Conservation (phyloP, 2,329 filamentous ascomycete genomes). For the Xylariaceae sp. region DNA sequence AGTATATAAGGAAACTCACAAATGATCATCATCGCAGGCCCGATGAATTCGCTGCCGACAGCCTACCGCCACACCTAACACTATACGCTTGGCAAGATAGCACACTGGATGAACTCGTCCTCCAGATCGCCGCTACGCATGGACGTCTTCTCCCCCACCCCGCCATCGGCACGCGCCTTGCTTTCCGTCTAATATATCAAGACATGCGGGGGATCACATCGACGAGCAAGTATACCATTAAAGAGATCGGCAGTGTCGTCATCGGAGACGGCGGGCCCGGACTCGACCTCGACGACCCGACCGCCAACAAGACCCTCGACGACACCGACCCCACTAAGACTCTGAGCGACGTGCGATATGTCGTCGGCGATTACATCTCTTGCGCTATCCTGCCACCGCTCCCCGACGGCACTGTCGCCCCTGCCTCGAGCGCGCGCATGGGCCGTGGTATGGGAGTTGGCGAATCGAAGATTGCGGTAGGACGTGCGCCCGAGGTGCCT, state of each 20-base stretch:
- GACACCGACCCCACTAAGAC: slow-evolving; percentile 60
- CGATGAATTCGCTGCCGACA: slow-evolving; percentile 60
- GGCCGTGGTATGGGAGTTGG: slow-evolving; percentile 38
- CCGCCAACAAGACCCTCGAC: slow-evolving; percentile 35
- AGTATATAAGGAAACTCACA: slow-evolving; percentile 11
- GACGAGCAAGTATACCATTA: slow-evolving; percentile 61
- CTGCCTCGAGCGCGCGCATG: slow-evolving; percentile 47
- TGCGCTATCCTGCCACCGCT: slow-evolving; percentile 75
- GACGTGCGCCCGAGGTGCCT: slow-evolving; percentile 19
- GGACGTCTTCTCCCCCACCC: slow-evolving; percentile 59
- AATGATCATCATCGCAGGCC: slow-evolving; percentile 41
- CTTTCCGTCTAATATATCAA: slow-evolving; percentile 79
- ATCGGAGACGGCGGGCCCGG: slow-evolving; percentile 56
- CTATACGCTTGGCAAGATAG: slow-evolving; percentile 85
- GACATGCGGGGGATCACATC: slow-evolving; percentile 47
- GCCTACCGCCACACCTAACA: slow-evolving; percentile 62
- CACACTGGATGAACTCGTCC: slow-evolving; percentile 73
- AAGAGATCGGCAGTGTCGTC: slow-evolving; percentile 78
- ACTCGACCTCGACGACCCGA: slow-evolving; percentile 26
- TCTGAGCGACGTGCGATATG: slow-evolving; percentile 69
- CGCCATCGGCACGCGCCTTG: slow-evolving; percentile 74
- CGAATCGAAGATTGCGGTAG: slow-evolving; percentile 31
- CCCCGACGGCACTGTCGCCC: slow-evolving; percentile 66
- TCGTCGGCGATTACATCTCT: slow-evolving; percentile 83
- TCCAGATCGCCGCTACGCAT: slow-evolving; percentile 65